Conservation (phyloP, 805 yeast species). For the Nakazawaea holstii region DNA sequence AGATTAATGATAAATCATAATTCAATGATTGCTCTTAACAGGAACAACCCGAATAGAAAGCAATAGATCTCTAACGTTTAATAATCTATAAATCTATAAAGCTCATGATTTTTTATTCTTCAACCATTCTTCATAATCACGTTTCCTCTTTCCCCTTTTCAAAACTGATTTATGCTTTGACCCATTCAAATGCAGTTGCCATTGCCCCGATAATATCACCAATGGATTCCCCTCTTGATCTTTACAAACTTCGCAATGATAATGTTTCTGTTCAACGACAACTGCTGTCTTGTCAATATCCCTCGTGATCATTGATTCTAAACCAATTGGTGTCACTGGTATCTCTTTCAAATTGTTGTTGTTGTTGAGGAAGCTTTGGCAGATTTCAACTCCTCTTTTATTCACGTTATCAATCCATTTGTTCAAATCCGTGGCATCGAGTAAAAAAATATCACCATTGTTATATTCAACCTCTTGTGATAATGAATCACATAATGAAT, state of each 20-base stretch:
- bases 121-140: slow-evolving; percentile 44
- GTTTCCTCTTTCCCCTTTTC: slow-evolving; percentile 41
- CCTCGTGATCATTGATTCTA: slow-evolving; percentile 2
- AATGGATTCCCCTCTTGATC: slow-evolving; percentile 49
- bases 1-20: no score
- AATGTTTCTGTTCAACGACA: slow-evolving; percentile 66
- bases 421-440: slow-evolving; percentile 71
- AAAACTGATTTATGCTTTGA: slow-evolving; percentile 59
- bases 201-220: slow-evolving; percentile 70
- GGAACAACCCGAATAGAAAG: no score
- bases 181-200: slow-evolving; percentile 63
- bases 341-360: not conserved
- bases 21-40: no score
- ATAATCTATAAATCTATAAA: not conserved
- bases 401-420: slow-evolving; percentile 57
- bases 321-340: slow-evolving; percentile 9
- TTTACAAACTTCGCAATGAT: slow-evolving; percentile 59
- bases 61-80: no score
- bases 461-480: slow-evolving; percentile 45
- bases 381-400: slow-evolving; percentile 47
- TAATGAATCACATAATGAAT: slow-evolving; percentile 58
- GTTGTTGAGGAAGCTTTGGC: slow-evolving; percentile 23
- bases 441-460: slow-evolving; percentile 60
- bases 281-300: not conserved
- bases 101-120: slow-evolving; percentile 12